Base-by-base conservation (phyloP, 768 basidiomycete species). In the Rhodotorula babjevae region DNA sequence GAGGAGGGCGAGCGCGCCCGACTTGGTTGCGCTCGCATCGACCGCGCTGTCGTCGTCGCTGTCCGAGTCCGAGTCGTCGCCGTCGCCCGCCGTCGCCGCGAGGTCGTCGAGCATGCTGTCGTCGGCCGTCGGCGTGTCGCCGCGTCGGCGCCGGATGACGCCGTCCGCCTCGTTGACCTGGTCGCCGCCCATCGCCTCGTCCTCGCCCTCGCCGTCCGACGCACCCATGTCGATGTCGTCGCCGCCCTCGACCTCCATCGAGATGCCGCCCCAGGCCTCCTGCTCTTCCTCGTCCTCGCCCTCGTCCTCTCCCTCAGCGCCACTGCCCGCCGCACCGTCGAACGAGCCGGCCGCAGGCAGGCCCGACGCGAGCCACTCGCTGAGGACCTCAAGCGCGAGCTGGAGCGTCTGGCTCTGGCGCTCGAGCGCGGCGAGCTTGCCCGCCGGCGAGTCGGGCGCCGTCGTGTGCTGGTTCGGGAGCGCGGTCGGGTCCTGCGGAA, bases 351-450 rank as follows among this genome's bases (percentile, higher is more conserved):
- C 47, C 36, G 31, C 44, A 25, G 70, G 70, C n/a, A 65, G 66
- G 25, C 63, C 71, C 4, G 59, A 61, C 18, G 74, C 71, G 68
- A 71, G 68, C 68, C 71, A 75, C 47, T 69, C 67, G 36, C 59
- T 57, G 52, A 82, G 71, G 59, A 82, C 73, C 75, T 83, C 82
- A 46, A 82, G 77, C 2, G 78, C 81, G 60, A 82, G 79, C 42
- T 80, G 78, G 9, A 82, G 73, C 15, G 82, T 82, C 70, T 75
- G 79, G 31, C 82, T 63, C 55, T 71, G 79, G 49, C 79, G 69
- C 68, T 83, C 82, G 57, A 81, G 80, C 14, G 78, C 66, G 33
- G 79, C 79, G 40, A 82, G 73, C 9, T 72, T 27, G 50, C 36
- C 19, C 0, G 62, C 53, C 19, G 67, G 68, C 3, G 74, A 66